A percentile compares a stretch with the other conserved stretches of the same genome.
phyloP scores from a whole-genome alignment of 1,284 basidiomycete species.

The Agaricales sp. region DNA sequence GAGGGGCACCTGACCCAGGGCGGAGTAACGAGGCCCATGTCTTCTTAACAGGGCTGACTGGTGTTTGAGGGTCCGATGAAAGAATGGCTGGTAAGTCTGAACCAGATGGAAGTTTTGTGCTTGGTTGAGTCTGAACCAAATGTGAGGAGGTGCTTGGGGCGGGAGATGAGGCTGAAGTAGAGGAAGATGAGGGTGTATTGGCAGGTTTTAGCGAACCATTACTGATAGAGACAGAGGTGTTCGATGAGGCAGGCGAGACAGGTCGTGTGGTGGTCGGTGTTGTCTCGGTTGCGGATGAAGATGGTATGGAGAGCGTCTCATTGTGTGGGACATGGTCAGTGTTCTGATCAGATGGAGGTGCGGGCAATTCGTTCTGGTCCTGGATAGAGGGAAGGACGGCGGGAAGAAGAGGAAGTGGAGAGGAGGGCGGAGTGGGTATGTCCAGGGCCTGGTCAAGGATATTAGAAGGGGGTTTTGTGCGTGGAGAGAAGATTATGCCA shows the following conservation, averaged over 20 bases:
- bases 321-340: not conserved
- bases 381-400: constrained; percentile 8
- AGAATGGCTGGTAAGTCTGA: constrained; percentile 14
- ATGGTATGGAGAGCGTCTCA: constrained; percentile 21
- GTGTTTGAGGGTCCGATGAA: constrained; percentile 19
- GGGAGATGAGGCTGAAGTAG: constrained; percentile 16
- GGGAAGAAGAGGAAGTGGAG: constrained; percentile 16
- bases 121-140: constrained; percentile 11
- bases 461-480: constrained; percentile 45
- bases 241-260: constrained; percentile 2
- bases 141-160: constrained; percentile 5
- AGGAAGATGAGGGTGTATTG: constrained; percentile 13
- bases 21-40: constrained; percentile 74
- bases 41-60: constrained; percentile 36
- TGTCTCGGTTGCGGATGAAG: constrained; percentile 25
- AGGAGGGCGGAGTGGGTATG: constrained; percentile 36
- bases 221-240: constrained; percentile 3
- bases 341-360: constrained; percentile 6
- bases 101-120: constrained; percentile 11
- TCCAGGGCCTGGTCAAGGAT: constrained; percentile 43
- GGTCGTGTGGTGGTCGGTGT: constrained; percentile 23
- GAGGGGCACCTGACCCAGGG: constrained; percentile 17
- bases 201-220: not conserved
- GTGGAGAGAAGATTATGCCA: constrained; percentile 55
- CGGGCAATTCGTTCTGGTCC: constrained; percentile 8